phyloP scores from a whole-genome alignment of 176 grass and related monocot species.

The Eragrostis nindensis region DNA sequence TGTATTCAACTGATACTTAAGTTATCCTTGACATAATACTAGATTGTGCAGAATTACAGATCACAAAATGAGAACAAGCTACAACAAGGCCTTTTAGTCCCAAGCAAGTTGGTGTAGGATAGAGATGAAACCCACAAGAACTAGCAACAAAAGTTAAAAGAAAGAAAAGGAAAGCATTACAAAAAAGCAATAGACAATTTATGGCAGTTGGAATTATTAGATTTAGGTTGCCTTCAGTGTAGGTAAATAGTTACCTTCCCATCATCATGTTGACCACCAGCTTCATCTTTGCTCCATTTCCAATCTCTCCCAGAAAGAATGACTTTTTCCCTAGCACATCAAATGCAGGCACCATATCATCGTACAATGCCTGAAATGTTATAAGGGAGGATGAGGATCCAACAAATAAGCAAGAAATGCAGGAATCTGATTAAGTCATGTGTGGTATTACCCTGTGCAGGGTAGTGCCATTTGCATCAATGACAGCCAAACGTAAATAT shows the following conservation, averaged over 20 bases:
- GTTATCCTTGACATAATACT: conserved; percentile 19
- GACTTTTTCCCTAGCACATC: conserved; percentile 87
- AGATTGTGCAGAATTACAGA: background rate
- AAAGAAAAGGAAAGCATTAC: no score
- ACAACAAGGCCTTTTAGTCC: no score
- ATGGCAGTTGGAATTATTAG: background rate
- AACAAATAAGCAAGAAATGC: conserved; percentile 21
- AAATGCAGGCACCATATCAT: conserved; percentile 82
- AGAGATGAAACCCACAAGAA: no score
- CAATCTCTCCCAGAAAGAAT: conserved; percentile 88
- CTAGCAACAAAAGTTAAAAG: no score
- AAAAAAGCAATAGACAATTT: background rate
- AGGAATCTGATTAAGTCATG: background rate
- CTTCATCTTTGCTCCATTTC: conserved; percentile 98
- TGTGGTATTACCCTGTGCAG: background rate
- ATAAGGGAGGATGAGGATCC: background rate
- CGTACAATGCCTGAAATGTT: conserved; percentile 74
- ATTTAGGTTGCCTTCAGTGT: background rate
- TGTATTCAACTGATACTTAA: conserved; percentile 1
- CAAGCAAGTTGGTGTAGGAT: no score
- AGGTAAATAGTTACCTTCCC: conserved; percentile 73
- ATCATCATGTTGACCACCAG: conserved; percentile 99
- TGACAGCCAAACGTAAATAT: background rate
- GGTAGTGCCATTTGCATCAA: conserved; percentile 4
- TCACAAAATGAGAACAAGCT: background rate